Evolutionary conservation across 1,284 basidiomycete genomes (phyloP), one percentile per base, ranked within the genome.

Genomic region (Heterobasidion parviporum): DNA sequence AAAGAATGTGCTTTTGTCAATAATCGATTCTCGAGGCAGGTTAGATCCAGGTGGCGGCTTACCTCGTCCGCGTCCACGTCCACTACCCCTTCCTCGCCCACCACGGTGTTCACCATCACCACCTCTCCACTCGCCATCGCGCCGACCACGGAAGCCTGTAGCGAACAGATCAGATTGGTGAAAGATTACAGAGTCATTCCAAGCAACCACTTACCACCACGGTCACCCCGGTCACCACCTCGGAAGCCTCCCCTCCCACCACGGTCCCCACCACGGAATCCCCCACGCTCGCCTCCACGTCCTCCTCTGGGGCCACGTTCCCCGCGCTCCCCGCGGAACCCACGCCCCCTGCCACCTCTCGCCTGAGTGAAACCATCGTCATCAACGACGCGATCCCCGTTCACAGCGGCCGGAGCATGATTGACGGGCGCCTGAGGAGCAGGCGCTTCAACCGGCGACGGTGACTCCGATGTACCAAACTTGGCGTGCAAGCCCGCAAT

Each of bases 331-430:
- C 60, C 61, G 54, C 74, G 65, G 59, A 68, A 72, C 58, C 63
- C 66, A 20, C 72, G 68, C 47, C 75, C 74, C 38, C 75, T 69
- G 36, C 65, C 65, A 20, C 64, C 60, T 15, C 74, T 70, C 15
- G 79, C 69, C 53, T 73, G 74, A 6, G 70, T 80, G 67, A 89
- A 89, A 0, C 85, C 85, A 47, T 88, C 86, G 0, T 83, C 81
- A 36, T 81, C 84, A 8, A 67, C 59, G 18, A 56, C 56, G 26
- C 26, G 26, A 26, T 5, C 62, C 61, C 34, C 34, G 48, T 45
- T 18, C 44, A 18, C 63, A 55, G 66, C 59, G 33, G 61, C 26
- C 26, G 26, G 26, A 26, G 26, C 26, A 26, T 26, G 26, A 61
- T 61, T 69, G 56, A 52, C 63, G 32, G 69, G 67, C 32, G 67